These are phyloP conservation scores for Colletotrichum lentis DNA, from an alignment of 2,329 filamentous ascomycete genomes.

Conservation along the genomic window DNA sequence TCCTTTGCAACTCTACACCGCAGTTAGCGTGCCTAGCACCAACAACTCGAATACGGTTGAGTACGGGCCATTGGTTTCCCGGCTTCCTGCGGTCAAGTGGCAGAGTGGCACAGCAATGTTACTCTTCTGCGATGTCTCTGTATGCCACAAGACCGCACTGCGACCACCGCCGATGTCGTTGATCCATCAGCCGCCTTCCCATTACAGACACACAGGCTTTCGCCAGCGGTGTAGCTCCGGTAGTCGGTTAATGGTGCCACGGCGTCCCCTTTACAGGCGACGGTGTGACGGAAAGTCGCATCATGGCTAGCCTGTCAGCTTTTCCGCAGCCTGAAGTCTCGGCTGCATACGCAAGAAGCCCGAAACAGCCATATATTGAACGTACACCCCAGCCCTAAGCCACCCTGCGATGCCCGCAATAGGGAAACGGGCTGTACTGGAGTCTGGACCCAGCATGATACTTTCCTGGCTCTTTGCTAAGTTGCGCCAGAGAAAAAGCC, in stretches of 20 bases:
- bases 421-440: background rate
- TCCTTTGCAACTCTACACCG: conserved; percentile 15
- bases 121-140: conserved; percentile 20
- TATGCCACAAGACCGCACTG: conserved; percentile 17
- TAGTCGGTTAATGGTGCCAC: conserved; percentile 27
- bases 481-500: background rate
- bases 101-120: conserved; percentile 28
- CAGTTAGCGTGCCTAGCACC: conserved; percentile 23
- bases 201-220: conserved; percentile 2
- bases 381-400: conserved; percentile 33
- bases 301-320: conserved; percentile 13
- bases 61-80: conserved; percentile 17
- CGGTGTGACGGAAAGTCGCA: background rate
- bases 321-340: conserved; percentile 1
- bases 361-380: conserved; percentile 20
- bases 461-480: conserved; percentile 6
- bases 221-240: conserved; percentile 5
- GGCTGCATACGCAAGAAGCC: background rate
- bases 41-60: conserved; percentile 14
- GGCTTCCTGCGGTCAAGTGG: conserved; percentile 19
- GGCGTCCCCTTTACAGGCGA: background rate
- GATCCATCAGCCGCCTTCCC: background rate
- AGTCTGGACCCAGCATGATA: conserved; percentile 14
- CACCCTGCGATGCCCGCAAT: conserved; percentile 19
- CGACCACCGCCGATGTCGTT: background rate